A percentile compares a stretch with the other conserved stretches of the same genome.
Evolutionary conservation across 2,329 filamentous ascomycete species (phyloP).

Genomic region (Stachybotrys chartarum): DNA sequence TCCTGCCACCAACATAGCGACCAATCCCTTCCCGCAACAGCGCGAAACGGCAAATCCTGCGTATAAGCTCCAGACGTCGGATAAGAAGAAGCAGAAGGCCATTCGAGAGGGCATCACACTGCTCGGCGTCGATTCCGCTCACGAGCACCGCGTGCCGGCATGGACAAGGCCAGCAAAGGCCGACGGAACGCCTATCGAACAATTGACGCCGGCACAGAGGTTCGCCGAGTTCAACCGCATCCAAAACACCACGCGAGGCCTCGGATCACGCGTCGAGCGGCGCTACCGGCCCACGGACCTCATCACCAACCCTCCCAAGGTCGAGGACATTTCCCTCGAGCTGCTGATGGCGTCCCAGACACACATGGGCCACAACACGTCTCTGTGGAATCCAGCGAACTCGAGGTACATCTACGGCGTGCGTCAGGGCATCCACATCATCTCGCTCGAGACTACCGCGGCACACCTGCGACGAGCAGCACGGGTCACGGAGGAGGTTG

Average conservation of each 20-base stretch:
- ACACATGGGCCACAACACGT: conserved; percentile 85
- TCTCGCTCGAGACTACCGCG: conserved; percentile 82
- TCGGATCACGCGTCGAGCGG: conserved; percentile 42
- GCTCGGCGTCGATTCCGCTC: conserved; percentile 25
- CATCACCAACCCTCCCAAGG: conserved; percentile 63
- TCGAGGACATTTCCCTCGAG: conserved; percentile 81
- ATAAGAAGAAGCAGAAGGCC: conserved; percentile 26
- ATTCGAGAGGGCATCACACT: conserved; percentile 24
- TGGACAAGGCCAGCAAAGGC: conserved; percentile 25
- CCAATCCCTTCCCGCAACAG: conserved; percentile 10
- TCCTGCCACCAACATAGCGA: background rate
- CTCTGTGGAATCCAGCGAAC: conserved; percentile 92
- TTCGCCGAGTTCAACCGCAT: conserved; percentile 28
- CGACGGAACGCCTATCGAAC: conserved; percentile 25
- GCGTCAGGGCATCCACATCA: conserved; percentile 83
- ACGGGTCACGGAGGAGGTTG: conserved; percentile 84
- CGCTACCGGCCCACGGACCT: conserved; percentile 62
- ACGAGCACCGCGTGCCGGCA: conserved; percentile 21
- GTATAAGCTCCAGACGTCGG: conserved; percentile 3
- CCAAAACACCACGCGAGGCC: conserved; percentile 33
- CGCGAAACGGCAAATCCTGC: conserved; percentile 13
- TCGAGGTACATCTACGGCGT: conserved; percentile 91
- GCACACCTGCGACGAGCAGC: conserved; percentile 86
- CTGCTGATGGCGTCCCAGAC: conserved; percentile 80
- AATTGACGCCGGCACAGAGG: conserved; percentile 29